phyloP scores from a whole-genome alignment of 2,329 filamentous ascomycete species.

The Diaporthe ampelina region DNA sequence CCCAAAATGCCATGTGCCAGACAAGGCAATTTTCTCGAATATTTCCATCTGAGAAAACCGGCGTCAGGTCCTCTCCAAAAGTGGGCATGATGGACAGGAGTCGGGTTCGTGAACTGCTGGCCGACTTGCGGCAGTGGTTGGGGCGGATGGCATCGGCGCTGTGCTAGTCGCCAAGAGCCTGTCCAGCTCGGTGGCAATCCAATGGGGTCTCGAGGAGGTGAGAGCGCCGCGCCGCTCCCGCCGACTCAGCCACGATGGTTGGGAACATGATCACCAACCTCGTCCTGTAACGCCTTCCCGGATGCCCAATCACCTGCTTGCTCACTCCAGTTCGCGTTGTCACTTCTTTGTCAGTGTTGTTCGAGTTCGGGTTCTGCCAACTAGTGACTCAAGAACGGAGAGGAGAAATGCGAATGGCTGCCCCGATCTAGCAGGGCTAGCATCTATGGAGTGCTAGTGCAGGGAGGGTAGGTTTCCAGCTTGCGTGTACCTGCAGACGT shows the following conservation, averaged over 20 bases:
- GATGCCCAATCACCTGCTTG: constrained; percentile 5
- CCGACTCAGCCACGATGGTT: constrained; percentile 32
- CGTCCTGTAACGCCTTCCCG: not conserved
- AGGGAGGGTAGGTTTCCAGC: not conserved
- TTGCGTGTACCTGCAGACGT: constrained; percentile 22
- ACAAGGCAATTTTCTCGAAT: constrained; percentile 31
- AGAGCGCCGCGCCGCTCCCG: constrained; percentile 16
- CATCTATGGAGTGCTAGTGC: not conserved
- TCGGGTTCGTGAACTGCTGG: constrained; percentile 2
- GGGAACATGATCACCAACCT: constrained; percentile 17
- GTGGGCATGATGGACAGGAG: constrained; percentile 19
- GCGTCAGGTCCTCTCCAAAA: not conserved
- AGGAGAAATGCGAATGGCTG: not conserved
- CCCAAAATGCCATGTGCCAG: constrained; percentile 13
- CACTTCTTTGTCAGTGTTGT: not conserved
- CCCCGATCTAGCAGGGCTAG: not conserved
- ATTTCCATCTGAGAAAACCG: constrained; percentile 10
- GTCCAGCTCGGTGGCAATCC: constrained; percentile 20
- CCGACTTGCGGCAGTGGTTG: not conserved
- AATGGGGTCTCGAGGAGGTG: constrained; percentile 12
- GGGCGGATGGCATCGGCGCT: constrained; percentile 13
- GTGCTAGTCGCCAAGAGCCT: not conserved
- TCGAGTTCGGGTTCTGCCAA: not conserved
- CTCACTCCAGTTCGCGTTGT: not conserved
- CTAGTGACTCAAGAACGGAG: not conserved